A percentile compares a stretch with the other conserved stretches of the same genome.
These are phyloP conservation scores for Favolaschia claudopus DNA, from an alignment of 768 basidiomycete genomes.

Conservation along the genomic window DNA sequence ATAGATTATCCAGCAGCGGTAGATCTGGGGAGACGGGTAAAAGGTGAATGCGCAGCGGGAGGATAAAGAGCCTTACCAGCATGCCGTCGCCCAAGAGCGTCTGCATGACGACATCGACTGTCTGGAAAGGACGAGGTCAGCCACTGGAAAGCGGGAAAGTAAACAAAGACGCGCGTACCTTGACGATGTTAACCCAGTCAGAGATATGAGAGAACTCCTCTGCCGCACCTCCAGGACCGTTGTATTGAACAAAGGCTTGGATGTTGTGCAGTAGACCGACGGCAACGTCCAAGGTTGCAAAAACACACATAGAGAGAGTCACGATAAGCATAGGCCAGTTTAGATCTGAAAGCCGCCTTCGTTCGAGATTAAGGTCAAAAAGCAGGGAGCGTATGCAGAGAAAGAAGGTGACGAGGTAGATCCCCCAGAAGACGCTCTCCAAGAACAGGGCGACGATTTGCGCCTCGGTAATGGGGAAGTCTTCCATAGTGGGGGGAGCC, in stretches of 20 bases:
- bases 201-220: slow-evolving; percentile 44
- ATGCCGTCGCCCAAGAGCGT: slow-evolving; percentile 53
- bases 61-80: slow-evolving; percentile 37
- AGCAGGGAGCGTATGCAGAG: slow-evolving; percentile 43
- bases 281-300: slow-evolving; percentile 50
- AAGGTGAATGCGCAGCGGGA: not conserved
- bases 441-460: slow-evolving; percentile 50
- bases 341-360: too few relatives aligned
- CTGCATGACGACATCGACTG: slow-evolving; percentile 46
- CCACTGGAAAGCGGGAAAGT: not conserved
- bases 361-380: slow-evolving; percentile 31
- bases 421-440: slow-evolving; percentile 49
- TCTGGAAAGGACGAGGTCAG: not conserved
- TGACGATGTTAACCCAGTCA: slow-evolving; percentile 51
- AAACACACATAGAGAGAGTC: slow-evolving; percentile 46
- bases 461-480: slow-evolving; percentile 22
- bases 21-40: slow-evolving; percentile 34
- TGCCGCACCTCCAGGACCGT: slow-evolving; percentile 36
- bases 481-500: too few relatives aligned
- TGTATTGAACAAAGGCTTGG: slow-evolving; percentile 47
- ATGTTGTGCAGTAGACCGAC: slow-evolving; percentile 51
- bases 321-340: slow-evolving; percentile 46
- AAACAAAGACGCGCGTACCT: slow-evolving; percentile 31
- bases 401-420: slow-evolving; percentile 47
- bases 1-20: slow-evolving; percentile 48